Percentiles rank a stretch among this genome's conserved stretches.
These are phyloP conservation scores for Podospora australis DNA, from an alignment of 495 filamentous ascomycete species.

Conservation along the genomic window DNA sequence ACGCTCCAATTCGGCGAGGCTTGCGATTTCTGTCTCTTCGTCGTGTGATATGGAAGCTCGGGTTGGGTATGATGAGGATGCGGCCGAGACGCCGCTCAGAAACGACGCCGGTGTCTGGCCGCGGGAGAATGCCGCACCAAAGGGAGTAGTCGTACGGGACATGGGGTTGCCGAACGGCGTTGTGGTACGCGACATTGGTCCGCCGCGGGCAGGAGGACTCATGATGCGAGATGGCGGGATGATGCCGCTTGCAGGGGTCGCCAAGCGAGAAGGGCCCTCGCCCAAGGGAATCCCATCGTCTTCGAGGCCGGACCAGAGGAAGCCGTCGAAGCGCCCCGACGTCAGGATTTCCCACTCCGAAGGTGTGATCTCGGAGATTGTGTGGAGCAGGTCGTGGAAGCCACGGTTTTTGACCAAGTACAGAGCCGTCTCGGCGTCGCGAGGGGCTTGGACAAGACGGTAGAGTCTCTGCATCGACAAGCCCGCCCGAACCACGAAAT, in stretches of 20 bases:
- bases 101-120: slow-evolving; percentile 44
- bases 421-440: slow-evolving; percentile 78
- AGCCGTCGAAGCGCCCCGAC: slow-evolving; percentile 94
- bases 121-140: slow-evolving; percentile 30
- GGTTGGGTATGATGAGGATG: slow-evolving; percentile 24
- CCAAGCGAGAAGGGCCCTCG: slow-evolving; percentile 47
- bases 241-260: slow-evolving; percentile 46
- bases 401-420: slow-evolving; percentile 80
- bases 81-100: slow-evolving; percentile 35
- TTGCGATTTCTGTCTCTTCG: slow-evolving; percentile 88
- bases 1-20: slow-evolving; percentile 82
- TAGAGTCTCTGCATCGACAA: slow-evolving; percentile 80
- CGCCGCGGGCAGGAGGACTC: slow-evolving; percentile 18
- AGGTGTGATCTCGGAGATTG: slow-evolving; percentile 76
- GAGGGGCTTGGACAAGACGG: slow-evolving; percentile 60
- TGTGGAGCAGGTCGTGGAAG: slow-evolving; percentile 79
- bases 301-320: slow-evolving; percentile 91
- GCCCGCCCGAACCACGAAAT: slow-evolving; percentile 63
- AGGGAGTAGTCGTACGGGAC: slow-evolving; percentile 32
- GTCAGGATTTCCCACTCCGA: slow-evolving; percentile 95
- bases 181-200: slow-evolving; percentile 26
- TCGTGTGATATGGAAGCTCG: slow-evolving; percentile 66
- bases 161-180: slow-evolving; percentile 14
- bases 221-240: slow-evolving; percentile 31
- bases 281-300: slow-evolving; percentile 38